A percentile compares a stretch with the other conserved stretches of the same genome.
Conservation (phyloP, 768 basidiomycete species). For the Nidularia sp. region DNA sequence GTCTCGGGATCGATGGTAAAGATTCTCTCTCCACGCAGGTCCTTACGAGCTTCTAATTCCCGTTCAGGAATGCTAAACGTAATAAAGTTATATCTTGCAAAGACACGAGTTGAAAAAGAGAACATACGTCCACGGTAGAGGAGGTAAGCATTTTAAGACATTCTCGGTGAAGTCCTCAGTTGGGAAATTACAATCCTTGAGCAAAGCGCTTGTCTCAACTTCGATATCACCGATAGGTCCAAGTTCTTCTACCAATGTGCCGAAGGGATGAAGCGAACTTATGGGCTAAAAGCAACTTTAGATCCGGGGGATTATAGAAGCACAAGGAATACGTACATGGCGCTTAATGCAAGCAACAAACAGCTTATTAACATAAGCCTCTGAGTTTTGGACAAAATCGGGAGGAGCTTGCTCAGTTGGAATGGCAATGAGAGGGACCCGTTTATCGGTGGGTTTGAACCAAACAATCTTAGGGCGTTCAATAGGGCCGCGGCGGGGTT, state of each 20-base stretch:
- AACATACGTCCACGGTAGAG: conserved; percentile 88
- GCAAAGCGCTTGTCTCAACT: conserved; percentile 93
- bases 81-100: conserved; percentile 7
- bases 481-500: conserved; percentile 70
- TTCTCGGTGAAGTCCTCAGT: conserved; percentile 96
- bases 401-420: conserved; percentile 97
- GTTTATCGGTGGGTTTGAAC: conserved; percentile 99
- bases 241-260: conserved; percentile 95
- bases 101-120: not conserved
- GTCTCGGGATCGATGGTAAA: conserved; percentile 92
- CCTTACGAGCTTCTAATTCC: conserved; percentile 84
- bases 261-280: conserved; percentile 97
- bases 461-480: conserved; percentile 99
- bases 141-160: conserved; percentile 93
- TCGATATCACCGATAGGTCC: conserved; percentile 98
- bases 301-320: conserved; percentile 3
- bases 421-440: conserved; percentile 97
- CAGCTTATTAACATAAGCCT: conserved; percentile 82
- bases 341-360: conserved; percentile 99
- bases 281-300: conserved; percentile 55
- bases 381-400: conserved; percentile 94
- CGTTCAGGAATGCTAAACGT: conserved; percentile 76
- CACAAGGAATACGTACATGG: conserved; percentile 58
- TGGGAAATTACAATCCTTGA: conserved; percentile 99
- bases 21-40: conserved; percentile 77